Conservation (phyloP, 2,329 filamentous ascomycete species). For the Alternaria gaisen region DNA sequence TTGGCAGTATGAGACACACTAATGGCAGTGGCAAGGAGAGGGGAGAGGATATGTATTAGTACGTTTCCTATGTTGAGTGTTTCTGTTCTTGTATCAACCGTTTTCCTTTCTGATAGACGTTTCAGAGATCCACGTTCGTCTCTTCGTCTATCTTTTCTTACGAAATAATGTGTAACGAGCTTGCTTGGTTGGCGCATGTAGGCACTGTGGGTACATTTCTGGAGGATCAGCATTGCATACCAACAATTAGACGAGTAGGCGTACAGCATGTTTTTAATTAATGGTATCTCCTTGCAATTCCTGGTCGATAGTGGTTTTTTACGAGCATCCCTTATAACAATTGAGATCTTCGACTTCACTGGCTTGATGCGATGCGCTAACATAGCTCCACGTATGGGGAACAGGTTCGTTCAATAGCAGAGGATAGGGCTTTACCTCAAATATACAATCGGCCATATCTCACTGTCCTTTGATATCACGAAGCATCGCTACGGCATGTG, state of each 20-base stretch:
- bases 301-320: not conserved
- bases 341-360: not conserved
- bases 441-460: not conserved
- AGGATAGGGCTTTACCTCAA: not conserved
- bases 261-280: not conserved
- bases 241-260: not conserved
- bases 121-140: conserved; percentile 5
- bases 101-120: conserved; percentile 11
- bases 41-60: conserved; percentile 36
- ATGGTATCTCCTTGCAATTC: not conserved
- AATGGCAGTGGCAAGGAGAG: conserved; percentile 20
- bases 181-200: conserved; percentile 7
- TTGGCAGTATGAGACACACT: conserved; percentile 23
- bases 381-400: not conserved
- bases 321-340: not conserved
- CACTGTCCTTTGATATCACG: not conserved
- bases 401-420: not conserved
- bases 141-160: conserved; percentile 9
- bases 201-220: conserved; percentile 5
- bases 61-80: conserved; percentile 9
- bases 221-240: not conserved
- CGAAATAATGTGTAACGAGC: conserved; percentile 19
- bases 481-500: not conserved
- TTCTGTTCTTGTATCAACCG: conserved; percentile 1
- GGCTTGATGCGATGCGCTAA: not conserved